phyloP scores from a whole-genome alignment of 257 asterid species.

The Solanum chilense region DNA sequence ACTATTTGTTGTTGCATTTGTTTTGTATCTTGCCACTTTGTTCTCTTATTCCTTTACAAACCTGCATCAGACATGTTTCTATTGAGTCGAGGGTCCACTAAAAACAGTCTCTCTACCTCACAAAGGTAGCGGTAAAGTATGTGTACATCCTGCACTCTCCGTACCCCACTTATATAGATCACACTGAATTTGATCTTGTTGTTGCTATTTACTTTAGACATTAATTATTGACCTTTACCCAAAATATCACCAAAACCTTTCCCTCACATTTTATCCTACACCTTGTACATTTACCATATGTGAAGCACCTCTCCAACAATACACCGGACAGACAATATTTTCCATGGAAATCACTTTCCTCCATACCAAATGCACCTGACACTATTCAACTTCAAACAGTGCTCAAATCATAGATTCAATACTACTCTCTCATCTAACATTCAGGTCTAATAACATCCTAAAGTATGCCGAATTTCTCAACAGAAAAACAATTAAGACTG shows the following conservation, averaged over 20 bases:
- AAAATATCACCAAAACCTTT: background rate
- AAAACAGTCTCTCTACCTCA: background rate
- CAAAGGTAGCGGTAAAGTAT: background rate
- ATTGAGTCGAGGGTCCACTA: background rate
- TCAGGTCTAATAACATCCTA: background rate
- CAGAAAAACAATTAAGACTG: background rate
- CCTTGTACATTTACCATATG: background rate
- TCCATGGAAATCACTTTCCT: background rate
- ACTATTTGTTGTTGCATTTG: background rate
- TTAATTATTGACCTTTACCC: background rate
- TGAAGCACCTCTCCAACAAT: background rate
- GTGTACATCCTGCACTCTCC: background rate
- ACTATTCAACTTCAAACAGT: background rate
- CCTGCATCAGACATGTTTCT: no score
- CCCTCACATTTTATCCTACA: background rate
- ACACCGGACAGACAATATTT: background rate
- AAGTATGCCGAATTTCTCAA: background rate
- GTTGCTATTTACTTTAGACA: background rate
- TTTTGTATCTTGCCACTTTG: background rate
- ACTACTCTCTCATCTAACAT: background rate
- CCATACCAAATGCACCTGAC: background rate
- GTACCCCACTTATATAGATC: background rate
- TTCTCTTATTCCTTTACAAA: no score
- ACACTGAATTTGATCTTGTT: background rate
- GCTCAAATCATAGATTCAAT: background rate